phyloP scores from a whole-genome alignment of 78 protist species.

The Cavenderia fasciculata region DNA sequence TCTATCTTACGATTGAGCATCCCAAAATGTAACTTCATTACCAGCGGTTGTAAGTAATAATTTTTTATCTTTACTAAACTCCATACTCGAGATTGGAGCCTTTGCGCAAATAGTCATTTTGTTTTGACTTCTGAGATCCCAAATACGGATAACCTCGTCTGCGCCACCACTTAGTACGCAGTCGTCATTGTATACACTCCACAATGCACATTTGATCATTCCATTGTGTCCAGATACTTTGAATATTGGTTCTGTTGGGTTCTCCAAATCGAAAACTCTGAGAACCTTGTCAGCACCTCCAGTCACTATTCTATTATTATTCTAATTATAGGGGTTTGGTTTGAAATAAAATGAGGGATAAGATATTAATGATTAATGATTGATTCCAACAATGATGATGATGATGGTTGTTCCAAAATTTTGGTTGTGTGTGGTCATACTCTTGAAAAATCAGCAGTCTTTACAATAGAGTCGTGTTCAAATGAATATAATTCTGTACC shows the following conservation, averaged over 20 bases:
- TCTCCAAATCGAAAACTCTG: slow-evolving; percentile 81
- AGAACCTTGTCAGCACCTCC: slow-evolving; percentile 81
- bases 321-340: too few relatives aligned
- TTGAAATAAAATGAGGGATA: too few relatives aligned
- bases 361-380: too few relatives aligned
- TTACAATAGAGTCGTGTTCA: slow-evolving; percentile 84
- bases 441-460: slow-evolving; percentile 77
- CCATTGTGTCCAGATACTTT: slow-evolving; percentile 70
- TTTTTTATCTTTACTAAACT: slow-evolving; percentile 53
- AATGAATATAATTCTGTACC: slow-evolving; percentile 82
- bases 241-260: slow-evolving; percentile 48
- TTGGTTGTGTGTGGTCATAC: too few relatives aligned
- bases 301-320: slow-evolving; percentile 58
- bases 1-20: slow-evolving; percentile 36
- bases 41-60: slow-evolving; percentile 57
- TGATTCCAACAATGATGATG: too few relatives aligned
- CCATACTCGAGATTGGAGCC: slow-evolving; percentile 62
- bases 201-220: slow-evolving; percentile 51
- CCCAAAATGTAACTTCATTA: slow-evolving; percentile 57
- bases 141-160: slow-evolving; percentile 73
- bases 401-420: too few relatives aligned
- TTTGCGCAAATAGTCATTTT: slow-evolving; percentile 24
- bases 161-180: slow-evolving; percentile 69
- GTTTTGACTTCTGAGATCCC: slow-evolving; percentile 64
- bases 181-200: slow-evolving; percentile 68